phyloP scores from a whole-genome alignment of 176 grass and related monocot genomes.

The Musa beccarii region DNA sequence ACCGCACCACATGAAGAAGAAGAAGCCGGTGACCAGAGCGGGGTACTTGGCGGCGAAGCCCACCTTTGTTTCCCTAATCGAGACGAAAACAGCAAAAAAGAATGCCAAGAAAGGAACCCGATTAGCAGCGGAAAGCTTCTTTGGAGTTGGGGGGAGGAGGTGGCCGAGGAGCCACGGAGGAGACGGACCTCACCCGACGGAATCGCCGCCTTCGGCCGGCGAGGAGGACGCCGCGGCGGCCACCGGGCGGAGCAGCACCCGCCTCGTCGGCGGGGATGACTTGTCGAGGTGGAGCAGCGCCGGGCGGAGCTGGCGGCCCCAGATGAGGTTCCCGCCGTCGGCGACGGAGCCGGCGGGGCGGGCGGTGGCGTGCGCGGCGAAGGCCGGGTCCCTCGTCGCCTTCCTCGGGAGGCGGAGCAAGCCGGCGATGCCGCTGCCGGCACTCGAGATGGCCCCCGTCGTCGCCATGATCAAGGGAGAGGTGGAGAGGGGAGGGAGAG shows the following conservation, averaged over 20 bases:
- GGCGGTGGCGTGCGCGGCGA: background rate
- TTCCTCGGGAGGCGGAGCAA: conserved; percentile 44
- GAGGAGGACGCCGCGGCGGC: conserved; percentile 44
- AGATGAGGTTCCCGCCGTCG: conserved; percentile 59
- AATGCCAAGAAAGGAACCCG: background rate
- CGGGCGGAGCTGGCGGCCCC: conserved; percentile 75
- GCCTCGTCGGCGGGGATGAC: background rate
- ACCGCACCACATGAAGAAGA: conserved; percentile 96
- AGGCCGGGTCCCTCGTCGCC: background rate
- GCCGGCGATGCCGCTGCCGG: conserved; percentile 4
- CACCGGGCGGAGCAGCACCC: conserved; percentile 13
- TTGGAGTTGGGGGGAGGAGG: background rate
- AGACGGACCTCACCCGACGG: conserved; percentile 54
- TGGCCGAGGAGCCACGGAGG: conserved; percentile 18
- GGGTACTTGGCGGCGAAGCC: conserved; percentile 68
- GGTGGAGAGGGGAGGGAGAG: no score
- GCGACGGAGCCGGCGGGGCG: conserved; percentile 14
- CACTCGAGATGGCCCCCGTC: conserved; percentile 38
- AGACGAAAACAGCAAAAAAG: background rate
- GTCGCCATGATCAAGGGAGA: conserved; percentile 46
- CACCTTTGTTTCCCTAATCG: conserved; percentile 46
- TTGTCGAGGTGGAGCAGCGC: conserved; percentile 33
- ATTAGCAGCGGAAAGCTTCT: background rate
- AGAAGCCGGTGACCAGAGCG: conserved; percentile 78
- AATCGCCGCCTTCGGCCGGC: conserved; percentile 39